These are phyloP conservation scores for Alternaria tenuissima DNA, from an alignment of 2,329 filamentous ascomycete species.

Conservation along the genomic window DNA sequence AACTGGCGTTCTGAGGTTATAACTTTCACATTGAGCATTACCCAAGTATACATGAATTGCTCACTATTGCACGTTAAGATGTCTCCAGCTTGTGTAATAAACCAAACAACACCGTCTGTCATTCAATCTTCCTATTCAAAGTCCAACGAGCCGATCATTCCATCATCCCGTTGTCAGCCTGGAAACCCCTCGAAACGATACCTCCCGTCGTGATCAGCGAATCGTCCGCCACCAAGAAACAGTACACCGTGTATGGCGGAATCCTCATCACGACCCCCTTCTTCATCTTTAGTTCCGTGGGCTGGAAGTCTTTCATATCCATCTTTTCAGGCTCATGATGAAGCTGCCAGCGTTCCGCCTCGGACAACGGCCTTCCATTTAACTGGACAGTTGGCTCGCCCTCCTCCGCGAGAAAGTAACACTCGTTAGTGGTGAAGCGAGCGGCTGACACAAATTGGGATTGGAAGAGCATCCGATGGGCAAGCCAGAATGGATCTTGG, in stretches of 20 bases:
- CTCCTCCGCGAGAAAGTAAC: background rate
- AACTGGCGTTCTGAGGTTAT: background rate
- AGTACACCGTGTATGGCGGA: constrained; percentile 3
- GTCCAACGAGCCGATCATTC: background rate
- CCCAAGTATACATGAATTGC: background rate
- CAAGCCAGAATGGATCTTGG: background rate
- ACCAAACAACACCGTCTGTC: background rate
- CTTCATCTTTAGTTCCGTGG: background rate
- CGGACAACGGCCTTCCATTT: constrained; percentile 6
- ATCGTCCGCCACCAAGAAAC: background rate
- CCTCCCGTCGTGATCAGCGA: constrained; percentile 2
- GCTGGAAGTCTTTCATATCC: constrained; percentile 1
- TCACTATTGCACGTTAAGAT: no score
- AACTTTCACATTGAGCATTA: background rate
- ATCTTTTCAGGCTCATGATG: background rate
- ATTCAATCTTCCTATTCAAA: background rate
- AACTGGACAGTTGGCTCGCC: constrained; percentile 3
- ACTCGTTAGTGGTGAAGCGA: background rate
- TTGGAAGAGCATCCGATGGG: background rate
- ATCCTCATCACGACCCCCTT: background rate
- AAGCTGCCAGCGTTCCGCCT: background rate
- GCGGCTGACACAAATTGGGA: background rate
- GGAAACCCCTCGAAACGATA: background rate
- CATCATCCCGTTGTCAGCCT: no score
- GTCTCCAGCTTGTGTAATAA: background rate